Base-by-base conservation (phyloP, 176 grass and related monocot genomes). In the Oryza coarctata region DNA sequence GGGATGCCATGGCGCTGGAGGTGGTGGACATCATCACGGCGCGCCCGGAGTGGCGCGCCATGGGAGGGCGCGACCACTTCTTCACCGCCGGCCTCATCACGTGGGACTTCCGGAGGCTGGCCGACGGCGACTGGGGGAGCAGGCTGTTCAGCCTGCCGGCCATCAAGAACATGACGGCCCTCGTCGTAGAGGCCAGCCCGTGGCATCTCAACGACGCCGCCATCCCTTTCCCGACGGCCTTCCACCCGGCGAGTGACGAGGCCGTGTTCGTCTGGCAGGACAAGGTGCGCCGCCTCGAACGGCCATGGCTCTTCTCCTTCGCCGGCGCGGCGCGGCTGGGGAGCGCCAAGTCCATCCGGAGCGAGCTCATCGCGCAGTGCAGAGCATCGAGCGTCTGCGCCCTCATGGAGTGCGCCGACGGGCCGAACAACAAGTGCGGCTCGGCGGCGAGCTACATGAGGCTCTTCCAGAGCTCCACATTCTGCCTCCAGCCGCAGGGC, bases 401-500 rank as follows among this genome's bases (percentile, higher is more conserved):
- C 22, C 57, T 94, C 39, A 81, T 94, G 82, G 85, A 87, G 64
- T 97, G 94, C 82, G 65, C 61, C 62, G 26, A 82, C 12, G 78
- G 68, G 1, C 70, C 38, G 31, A 63, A 70, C 30, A 90, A 88
- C 57, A 67, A 81, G 63, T 97, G 91, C 78, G 60, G 92, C 13
- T 86, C 82, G 1, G 62, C 89, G 1, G 74, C 43, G 28, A 70
- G 60, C 67, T 80, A 84, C 49, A 94, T 94, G 89, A 68, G 58
- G 73, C 75, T 90, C 75, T 97, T 94, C 79, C 91, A 92, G 85
- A 87, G 84, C 86, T 92, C 91, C 14, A 89, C 66, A 2, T 97
- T 97, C 81, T 97, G 94, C 83, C 86, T 97, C 70, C 79, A 92
- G 74, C 94, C 94, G n/a, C 91, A 83, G 6, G 86, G 84, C 0